Conservation (phyloP, 352 stramenopile species). For the Phytophthora ramorum region DNA sequence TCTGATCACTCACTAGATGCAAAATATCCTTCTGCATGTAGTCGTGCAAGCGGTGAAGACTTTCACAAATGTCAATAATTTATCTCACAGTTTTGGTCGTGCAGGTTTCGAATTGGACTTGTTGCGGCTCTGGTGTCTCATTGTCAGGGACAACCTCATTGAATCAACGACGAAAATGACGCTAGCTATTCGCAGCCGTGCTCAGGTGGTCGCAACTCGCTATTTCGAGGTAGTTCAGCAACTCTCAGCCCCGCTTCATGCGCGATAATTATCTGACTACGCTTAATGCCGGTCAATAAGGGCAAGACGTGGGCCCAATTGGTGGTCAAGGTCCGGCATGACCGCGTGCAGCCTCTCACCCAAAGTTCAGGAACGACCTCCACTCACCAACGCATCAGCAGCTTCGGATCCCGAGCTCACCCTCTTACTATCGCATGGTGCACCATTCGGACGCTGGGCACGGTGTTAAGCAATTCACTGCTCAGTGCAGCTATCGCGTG, state of each 20-base stretch:
- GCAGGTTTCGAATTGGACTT: not conserved
- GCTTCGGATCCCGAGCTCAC: slow-evolving; percentile 9
- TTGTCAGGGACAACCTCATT: too few relatives aligned
- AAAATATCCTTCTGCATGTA: too few relatives aligned
- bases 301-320: slow-evolving; percentile 12
- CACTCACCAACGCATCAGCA: slow-evolving; percentile 1
- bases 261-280: not conserved
- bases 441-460: slow-evolving; percentile 25
- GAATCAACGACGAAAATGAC: not conserved
- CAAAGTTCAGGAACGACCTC: not conserved
- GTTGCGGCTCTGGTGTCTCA: not conserved
- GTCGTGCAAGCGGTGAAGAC: not conserved
- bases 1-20: not conserved
- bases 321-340: slow-evolving; percentile 15
- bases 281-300: slow-evolving; percentile 2
- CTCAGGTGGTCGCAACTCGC: not conserved
- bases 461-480: slow-evolving; percentile 33
- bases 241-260: not conserved
- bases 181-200: not conserved
- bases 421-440: slow-evolving; percentile 1
- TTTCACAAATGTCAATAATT: not conserved
- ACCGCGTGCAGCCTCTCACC: slow-evolving; percentile 18
- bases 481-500: slow-evolving; percentile 25
- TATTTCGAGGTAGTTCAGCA: not conserved
- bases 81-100: not conserved